Conservation (phyloP, 768 basidiomycete genomes). For the Mycena polygramma region DNA sequence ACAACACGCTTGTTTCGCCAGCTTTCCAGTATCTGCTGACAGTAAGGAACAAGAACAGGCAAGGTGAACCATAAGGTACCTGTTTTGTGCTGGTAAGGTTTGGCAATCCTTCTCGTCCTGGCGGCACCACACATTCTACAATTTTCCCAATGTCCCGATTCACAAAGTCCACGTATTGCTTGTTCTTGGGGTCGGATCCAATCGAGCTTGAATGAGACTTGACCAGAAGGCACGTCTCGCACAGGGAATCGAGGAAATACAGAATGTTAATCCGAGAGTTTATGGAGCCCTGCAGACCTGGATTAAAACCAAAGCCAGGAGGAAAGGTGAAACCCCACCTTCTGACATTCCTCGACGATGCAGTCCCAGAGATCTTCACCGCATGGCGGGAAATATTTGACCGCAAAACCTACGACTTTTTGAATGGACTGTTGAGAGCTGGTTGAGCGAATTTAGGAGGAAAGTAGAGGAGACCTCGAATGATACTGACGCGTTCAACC, state of each 20-base stretch:
- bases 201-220: conserved; percentile 66
- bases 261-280: conserved; percentile 95
- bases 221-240: conserved; percentile 80
- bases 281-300: conserved; percentile 74
- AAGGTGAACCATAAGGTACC: conserved; percentile 46
- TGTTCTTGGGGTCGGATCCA: conserved; percentile 53
- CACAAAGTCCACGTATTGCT: conserved; percentile 84
- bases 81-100: conserved; percentile 92
- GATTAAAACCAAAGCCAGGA: neutral
- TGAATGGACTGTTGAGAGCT: conserved; percentile 40
- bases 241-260: conserved; percentile 91
- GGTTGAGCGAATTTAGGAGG: conserved; percentile 35
- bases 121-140: conserved; percentile 88
- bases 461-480: neutral
- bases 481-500: conserved; percentile 35
- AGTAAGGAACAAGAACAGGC: neutral
- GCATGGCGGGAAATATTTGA: conserved; percentile 59
- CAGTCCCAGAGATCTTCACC: conserved; percentile 97
- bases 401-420: conserved; percentile 37
- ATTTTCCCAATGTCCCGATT: conserved; percentile 83
- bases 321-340: conserved; percentile 59
- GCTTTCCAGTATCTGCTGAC: conserved; percentile 84
- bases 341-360: conserved; percentile 90
- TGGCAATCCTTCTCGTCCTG: conserved; percentile 87
- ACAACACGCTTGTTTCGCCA: conserved; percentile 90